Evolutionary conservation across 805 yeast genomes (phyloP).

Genomic region (Starmerella geochares): DNA sequence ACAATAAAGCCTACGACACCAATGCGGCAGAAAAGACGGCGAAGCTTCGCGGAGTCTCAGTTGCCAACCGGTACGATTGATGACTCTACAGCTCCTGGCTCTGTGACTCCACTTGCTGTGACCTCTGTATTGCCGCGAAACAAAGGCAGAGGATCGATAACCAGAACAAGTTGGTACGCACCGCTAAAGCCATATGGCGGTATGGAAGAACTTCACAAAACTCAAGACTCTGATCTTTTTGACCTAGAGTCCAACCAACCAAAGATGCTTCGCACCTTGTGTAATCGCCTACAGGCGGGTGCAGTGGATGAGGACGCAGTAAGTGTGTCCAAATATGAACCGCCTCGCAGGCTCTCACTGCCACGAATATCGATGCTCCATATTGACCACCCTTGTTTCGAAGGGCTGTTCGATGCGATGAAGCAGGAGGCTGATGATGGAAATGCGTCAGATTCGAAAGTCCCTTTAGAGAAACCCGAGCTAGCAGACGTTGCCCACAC

Average conservation of each 20-base stretch:
- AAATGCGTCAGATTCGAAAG: not conserved
- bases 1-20: not conserved
- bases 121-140: not conserved
- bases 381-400: not conserved
- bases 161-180: not conserved
- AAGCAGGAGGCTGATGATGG: not conserved
- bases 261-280: not conserved
- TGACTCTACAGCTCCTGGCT: not conserved
- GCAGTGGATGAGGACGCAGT: not conserved
- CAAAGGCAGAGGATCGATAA: not conserved
- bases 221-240: too few relatives aligned
- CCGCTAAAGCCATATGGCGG: too few relatives aligned
- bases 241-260: too few relatives aligned
- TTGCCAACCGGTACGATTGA: not conserved
- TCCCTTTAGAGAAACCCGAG: not conserved
- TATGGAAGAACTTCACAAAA: too few relatives aligned
- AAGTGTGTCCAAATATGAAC: not conserved
- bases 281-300: not conserved
- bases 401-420: not conserved
- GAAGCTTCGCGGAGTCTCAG: not conserved
- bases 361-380: not conserved
- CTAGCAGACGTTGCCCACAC: not conserved
- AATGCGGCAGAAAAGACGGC: not conserved
- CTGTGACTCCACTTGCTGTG: not conserved
- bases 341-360: not conserved